Conservation (phyloP, 169 alveolate species). For the Babesia bigemina region DNA sequence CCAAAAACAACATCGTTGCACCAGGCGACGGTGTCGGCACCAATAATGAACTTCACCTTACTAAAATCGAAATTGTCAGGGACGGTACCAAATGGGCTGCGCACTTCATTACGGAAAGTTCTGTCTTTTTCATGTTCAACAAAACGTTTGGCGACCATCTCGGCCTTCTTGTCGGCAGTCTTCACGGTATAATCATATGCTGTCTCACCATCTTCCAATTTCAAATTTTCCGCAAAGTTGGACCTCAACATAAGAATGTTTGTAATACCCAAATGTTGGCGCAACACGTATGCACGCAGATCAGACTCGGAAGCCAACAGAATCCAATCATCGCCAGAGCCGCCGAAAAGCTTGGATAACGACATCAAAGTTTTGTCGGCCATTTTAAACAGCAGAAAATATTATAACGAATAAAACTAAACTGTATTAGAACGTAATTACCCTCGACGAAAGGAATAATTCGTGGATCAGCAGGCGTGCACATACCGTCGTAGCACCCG, state of each 20-base stretch:
- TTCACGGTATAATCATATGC: constrained; percentile 67
- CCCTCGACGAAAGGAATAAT: constrained; percentile 10
- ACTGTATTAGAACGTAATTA: constrained; percentile 4
- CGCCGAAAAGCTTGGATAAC: constrained; percentile 32
- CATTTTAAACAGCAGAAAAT: neutral
- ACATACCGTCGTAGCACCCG: neutral
- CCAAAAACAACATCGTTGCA: constrained; percentile 68
- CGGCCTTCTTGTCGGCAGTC: constrained; percentile 74
- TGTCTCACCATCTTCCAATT: constrained; percentile 50
- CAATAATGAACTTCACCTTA: constrained; percentile 59
- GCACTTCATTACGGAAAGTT: neutral
- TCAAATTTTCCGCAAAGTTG: constrained; percentile 74
- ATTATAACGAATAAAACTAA: neutral
- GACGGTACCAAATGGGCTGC: constrained; percentile 31
- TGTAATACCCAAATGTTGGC: constrained; percentile 23
- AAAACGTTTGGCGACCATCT: constrained; percentile 66
- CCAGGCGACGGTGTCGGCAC: constrained; percentile 72
- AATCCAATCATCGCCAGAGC: constrained; percentile 54
- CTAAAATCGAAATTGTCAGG: constrained; percentile 28
- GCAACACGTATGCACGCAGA: constrained; percentile 36
- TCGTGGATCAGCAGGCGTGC: constrained; percentile 21
- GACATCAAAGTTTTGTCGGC: constrained; percentile 21
- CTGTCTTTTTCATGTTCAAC: constrained; percentile 47
- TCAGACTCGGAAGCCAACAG: constrained; percentile 57
- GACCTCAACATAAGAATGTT: constrained; percentile 58